phyloP scores from a whole-genome alignment of 768 basidiomycete genomes.

The Tricholomella constricta region DNA sequence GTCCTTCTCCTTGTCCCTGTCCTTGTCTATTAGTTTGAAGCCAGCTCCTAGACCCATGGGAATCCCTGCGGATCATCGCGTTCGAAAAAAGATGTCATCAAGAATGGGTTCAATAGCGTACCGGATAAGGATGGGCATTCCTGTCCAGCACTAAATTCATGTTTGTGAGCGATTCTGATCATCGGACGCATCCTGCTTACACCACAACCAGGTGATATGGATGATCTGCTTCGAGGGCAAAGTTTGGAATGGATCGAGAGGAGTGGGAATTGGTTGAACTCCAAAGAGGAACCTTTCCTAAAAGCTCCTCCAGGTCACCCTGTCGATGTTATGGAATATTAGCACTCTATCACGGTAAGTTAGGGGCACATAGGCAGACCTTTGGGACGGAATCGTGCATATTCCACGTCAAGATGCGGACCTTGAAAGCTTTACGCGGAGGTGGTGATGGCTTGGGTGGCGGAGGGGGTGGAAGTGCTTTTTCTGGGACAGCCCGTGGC shows the following conservation, averaged over 20 bases:
- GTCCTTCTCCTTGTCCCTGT: constrained; percentile 40
- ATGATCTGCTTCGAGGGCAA: constrained; percentile 55
- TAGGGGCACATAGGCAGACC: constrained; percentile 34
- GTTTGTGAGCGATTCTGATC: constrained; percentile 12
- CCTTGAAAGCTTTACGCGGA: constrained; percentile 44
- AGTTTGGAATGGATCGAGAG: constrained; percentile 42
- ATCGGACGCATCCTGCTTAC: constrained; percentile 41
- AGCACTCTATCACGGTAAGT: neutral
- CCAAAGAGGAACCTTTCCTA: constrained; percentile 60
- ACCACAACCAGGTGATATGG: constrained; percentile 81
- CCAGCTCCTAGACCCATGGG: constrained; percentile 80
- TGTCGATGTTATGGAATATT: constrained; percentile 27
- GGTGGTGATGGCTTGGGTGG: neutral
- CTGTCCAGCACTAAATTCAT: constrained; percentile 53
- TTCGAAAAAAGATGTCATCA: neutral
- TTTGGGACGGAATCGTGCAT: constrained; percentile 85
- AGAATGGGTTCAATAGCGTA: constrained; percentile 21
- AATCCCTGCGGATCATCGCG: constrained; percentile 47
- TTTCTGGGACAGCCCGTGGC: constrained; percentile 8
- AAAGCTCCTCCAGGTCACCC: constrained; percentile 74
- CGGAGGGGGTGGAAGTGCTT: constrained; percentile 6
- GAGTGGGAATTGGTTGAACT: constrained; percentile 24
- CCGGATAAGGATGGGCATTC: constrained; percentile 85
- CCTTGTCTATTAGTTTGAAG: constrained; percentile 66
- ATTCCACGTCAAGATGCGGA: constrained; percentile 78